Evolutionary conservation across 1,284 basidiomycete species (phyloP), one percentile per base, ranked within the genome.

Genomic region (Apiotrichum siamense): DNA sequence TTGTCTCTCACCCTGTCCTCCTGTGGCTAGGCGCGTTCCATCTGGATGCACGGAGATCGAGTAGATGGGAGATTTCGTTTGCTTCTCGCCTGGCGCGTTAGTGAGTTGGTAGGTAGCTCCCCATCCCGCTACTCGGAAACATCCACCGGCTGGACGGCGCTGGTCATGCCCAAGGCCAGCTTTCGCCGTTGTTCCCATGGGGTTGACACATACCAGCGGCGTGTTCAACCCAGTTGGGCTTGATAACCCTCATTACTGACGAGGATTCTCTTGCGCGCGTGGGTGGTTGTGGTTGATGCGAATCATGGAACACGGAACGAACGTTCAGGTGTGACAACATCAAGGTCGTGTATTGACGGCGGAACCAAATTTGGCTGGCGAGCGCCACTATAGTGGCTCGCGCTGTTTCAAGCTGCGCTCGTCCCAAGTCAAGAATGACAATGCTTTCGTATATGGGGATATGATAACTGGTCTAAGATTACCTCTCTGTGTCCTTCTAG

Each of bases 11-110:
- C 76, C 79, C 40, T 97, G 79, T 15, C 94, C 93, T 20, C 92
- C 94, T 1, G 94, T 98, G 10, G 96, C 96, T 55, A 99, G 84
- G 24, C 94, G 83, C 33, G 89, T 92, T 55, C 89, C 89, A 67
- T 99, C 94, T 0, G 96, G 96, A 69, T 97, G 93, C 12, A 97
- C 88, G 59, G 89, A 84, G 20, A 94, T 81, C 24, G 88, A 88
- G 78, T 93, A 97, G 64, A 98, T 94, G 20, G 91, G 86, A 26
- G 85, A 77, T 46, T 83, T 81, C 63, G 91, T 90, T 40, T 82
- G 78, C 63, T 77, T 76, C 45, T 75, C 72, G 51, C 66, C 66
- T 64, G 50, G 25, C 26, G 21, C n/a, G 49, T 47, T 43, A 49
- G 51, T 48, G 23, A n/a, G n/a, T n/a, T n/a, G n/a, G n/a, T n/a